phyloP scores from a whole-genome alignment of 306 rosid species.

The Abrus precatorius region DNA sequence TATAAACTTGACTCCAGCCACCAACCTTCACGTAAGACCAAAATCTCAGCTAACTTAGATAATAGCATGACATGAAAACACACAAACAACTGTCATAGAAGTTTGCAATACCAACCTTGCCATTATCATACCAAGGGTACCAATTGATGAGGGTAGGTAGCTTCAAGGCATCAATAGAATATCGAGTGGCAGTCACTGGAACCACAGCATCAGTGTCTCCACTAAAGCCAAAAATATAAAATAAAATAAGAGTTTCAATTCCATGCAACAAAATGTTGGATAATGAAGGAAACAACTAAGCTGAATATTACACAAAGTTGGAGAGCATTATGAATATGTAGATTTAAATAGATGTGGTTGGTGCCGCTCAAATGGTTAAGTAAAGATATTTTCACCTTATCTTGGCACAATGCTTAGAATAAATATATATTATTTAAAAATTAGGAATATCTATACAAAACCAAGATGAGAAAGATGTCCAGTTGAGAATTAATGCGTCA shows the following conservation, averaged over 20 bases:
- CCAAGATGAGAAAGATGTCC: not conserved
- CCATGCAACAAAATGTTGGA: constrained; percentile 10
- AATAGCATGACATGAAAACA: not conserved
- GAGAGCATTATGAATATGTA: too few species aligned
- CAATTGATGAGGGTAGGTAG: constrained; percentile 83
- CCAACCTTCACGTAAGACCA: constrained; percentile 70
- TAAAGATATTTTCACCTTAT: not conserved
- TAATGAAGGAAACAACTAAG: not conserved
- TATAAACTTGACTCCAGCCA: constrained; percentile 92
- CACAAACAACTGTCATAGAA: constrained; percentile 12
- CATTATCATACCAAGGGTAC: constrained; percentile 87
- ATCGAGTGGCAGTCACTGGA: constrained; percentile 89
- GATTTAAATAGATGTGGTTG: not conserved
- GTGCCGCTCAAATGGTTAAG: not conserved
- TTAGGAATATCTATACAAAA: too few species aligned
- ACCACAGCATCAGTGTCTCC: constrained; percentile 96
- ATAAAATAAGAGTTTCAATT: not conserved
- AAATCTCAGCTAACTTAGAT: constrained; percentile 37
- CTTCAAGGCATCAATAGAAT: constrained; percentile 87
- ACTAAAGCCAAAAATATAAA: constrained; percentile 51
- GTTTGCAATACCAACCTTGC: constrained; percentile 71
- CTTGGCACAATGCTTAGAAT: not conserved
- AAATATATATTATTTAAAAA: not conserved
- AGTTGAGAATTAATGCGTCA: not conserved
- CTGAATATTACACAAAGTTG: not conserved